Evolutionary conservation across 495 filamentous ascomycete species (phyloP).

Genomic region (Chaetomium fimeti): DNA sequence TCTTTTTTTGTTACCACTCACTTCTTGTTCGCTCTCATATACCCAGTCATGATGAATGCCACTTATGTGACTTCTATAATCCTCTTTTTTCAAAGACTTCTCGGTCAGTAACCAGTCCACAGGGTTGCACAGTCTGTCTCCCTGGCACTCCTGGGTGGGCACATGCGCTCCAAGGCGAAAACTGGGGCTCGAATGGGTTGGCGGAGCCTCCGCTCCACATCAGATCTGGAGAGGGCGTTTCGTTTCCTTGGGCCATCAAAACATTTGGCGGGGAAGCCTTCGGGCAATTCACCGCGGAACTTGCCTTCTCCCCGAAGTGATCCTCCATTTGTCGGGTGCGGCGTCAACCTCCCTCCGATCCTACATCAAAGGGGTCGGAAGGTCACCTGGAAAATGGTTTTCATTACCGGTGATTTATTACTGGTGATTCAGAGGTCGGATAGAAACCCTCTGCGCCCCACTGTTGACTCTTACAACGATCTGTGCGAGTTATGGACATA

Average conservation of each 20-base stretch:
- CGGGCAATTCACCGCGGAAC: constrained; percentile 4
- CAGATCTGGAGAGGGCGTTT: constrained; percentile 10
- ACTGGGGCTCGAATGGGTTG: neutral
- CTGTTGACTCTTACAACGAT: neutral
- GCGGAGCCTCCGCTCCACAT: neutral
- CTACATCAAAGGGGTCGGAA: neutral
- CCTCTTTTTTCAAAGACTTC: no score
- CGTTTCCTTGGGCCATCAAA: neutral
- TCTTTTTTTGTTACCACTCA: no score
- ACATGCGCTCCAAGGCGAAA: neutral
- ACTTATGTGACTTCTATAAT: no score
- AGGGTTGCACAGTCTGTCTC: no score
- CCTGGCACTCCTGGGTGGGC: no score
- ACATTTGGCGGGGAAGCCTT: constrained; percentile 5
- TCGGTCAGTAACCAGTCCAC: no score
- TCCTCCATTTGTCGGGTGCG: neutral
- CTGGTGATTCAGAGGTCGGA: neutral
- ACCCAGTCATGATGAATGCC: no score
- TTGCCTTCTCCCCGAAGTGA: neutral
- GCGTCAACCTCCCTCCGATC: neutral
- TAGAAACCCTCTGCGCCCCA: neutral
- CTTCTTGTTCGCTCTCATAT: no score
- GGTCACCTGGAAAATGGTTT: neutral
- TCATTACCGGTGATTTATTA: neutral
- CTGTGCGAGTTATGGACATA: no score